Conservation (phyloP, 805 yeast species). For the Kluyveromyces starmeri region DNA sequence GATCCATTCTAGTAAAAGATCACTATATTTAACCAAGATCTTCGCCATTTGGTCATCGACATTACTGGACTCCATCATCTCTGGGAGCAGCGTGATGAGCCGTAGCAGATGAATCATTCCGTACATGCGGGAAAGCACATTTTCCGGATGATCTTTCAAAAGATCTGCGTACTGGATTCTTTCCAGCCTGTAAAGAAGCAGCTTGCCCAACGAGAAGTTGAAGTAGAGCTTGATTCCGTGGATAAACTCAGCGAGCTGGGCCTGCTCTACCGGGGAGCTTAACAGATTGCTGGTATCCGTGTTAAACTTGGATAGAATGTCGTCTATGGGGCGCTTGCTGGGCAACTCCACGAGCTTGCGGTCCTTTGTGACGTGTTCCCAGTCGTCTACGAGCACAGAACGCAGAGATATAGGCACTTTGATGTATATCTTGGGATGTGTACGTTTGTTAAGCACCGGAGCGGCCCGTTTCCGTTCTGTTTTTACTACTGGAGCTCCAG, state of each 20-base stretch:
- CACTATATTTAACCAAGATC: conserved; percentile 22
- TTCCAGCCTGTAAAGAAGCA: conserved; percentile 25
- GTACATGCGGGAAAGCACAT: conserved; percentile 37
- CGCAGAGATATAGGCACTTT: conserved; percentile 61
- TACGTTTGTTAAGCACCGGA: conserved; percentile 2
- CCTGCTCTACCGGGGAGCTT: conserved; percentile 32
- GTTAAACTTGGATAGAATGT: conserved; percentile 47
- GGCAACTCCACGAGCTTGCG: conserved; percentile 65
- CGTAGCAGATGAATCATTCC: conserved; percentile 80
- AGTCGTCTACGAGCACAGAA: conserved; percentile 73
- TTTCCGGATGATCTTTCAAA: conserved; percentile 9
- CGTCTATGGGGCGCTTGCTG: conserved; percentile 41
- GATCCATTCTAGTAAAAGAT: conserved; percentile 23
- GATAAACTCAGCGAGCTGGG: conserved; percentile 57
- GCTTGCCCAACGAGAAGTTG: conserved; percentile 45
- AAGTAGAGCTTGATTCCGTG: conserved; percentile 66
- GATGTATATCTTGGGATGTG: conserved; percentile 36
- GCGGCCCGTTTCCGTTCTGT: neutral
- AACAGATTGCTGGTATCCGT: conserved; percentile 22
- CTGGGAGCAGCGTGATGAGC: conserved; percentile 71
- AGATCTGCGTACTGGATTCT: conserved; percentile 23
- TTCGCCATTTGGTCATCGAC: conserved; percentile 65
- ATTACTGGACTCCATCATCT: conserved; percentile 63
- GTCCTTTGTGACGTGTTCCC: conserved; percentile 85
- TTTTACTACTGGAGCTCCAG: neutral